Evolutionary conservation across 129 eudicot genomes (phyloP).

Genomic region (Chrysanthemum seticuspe): DNA sequence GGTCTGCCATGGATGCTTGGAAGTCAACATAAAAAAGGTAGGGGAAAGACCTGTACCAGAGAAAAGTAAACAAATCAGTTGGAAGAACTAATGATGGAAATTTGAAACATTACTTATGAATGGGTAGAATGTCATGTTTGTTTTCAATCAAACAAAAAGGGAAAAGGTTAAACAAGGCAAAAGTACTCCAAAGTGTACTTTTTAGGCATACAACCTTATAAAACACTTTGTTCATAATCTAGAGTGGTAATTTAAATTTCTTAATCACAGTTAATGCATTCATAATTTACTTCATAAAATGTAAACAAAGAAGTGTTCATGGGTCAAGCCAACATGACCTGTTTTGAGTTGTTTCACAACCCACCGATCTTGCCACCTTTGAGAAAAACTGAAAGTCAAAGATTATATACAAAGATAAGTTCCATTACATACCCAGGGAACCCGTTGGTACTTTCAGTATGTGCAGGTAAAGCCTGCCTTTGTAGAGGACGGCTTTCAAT

Average conservation of each 20-base stretch:
- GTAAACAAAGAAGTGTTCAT: background rate
- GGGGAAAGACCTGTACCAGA: conserved; percentile 64
- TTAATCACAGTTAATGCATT: background rate
- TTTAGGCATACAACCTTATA: background rate
- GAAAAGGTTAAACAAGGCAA: background rate
- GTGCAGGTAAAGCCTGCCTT: conserved; percentile 63
- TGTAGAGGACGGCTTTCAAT: conserved; percentile 95
- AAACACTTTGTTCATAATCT: background rate
- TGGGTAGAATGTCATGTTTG: background rate
- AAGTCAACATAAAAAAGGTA: conserved; percentile 93
- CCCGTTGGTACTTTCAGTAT: conserved; percentile 52
- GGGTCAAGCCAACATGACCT: background rate
- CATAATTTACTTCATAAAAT: too few species aligned
- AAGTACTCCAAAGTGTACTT: background rate
- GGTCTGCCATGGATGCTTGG: conserved; percentile 98
- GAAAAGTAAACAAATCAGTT: conserved; percentile 10
- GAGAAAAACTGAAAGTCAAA: background rate
- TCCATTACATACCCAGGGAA: conserved; percentile 50
- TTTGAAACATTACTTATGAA: conserved; percentile 2
- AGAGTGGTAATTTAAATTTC: too few species aligned
- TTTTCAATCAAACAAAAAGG: background rate
- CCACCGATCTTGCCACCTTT: background rate
- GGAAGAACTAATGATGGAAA: background rate
- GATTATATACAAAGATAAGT: background rate
- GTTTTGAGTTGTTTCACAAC: background rate